A percentile compares a stretch with the other conserved stretches of the same genome.
Conservation (phyloP, 108 stramenopile species). For the Cyclotella distinguenda region DNA sequence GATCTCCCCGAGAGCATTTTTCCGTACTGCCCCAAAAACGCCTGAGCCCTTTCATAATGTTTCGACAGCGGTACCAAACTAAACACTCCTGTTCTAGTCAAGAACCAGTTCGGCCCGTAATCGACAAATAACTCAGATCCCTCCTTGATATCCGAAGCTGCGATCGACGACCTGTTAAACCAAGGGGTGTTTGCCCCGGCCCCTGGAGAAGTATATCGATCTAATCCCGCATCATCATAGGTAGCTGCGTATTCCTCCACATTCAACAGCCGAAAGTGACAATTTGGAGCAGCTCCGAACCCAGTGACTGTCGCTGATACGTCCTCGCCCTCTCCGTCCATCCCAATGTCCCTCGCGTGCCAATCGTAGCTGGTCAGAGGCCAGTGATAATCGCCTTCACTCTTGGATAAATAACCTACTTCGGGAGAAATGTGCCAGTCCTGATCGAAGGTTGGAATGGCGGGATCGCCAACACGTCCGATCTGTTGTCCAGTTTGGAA, state of each 20-base stretch:
- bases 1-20: slow-evolving; percentile 39
- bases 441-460: slow-evolving; percentile 44
- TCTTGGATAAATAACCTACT: slow-evolving; percentile 7
- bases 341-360: slow-evolving; percentile 41
- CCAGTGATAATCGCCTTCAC: slow-evolving; percentile 48
- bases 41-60: slow-evolving; percentile 35
- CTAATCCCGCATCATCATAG: slow-evolving; percentile 36
- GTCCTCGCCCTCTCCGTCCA: slow-evolving; percentile 40
- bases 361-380: slow-evolving; percentile 52
- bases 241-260: slow-evolving; percentile 28
- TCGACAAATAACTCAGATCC: slow-evolving; percentile 81
- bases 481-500: slow-evolving; percentile 21
- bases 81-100: slow-evolving; percentile 31
- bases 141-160: slow-evolving; percentile 54
- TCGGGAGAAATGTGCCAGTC: slow-evolving; percentile 44
- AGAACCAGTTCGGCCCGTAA: slow-evolving; percentile 62
- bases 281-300: slow-evolving; percentile 50
- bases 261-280: slow-evolving; percentile 50
- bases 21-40: slow-evolving; percentile 34
- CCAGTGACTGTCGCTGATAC: slow-evolving; percentile 41
- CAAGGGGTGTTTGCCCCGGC: slow-evolving; percentile 46
- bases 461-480: slow-evolving; percentile 46
- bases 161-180: slow-evolving; percentile 41
- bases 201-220: slow-evolving; percentile 46
- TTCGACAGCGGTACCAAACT: slow-evolving; percentile 28